A percentile compares a stretch with the other conserved stretches of the same genome.
Conservation (phyloP, 1,139 yeast species). For the Hansenula anomala region DNA sequence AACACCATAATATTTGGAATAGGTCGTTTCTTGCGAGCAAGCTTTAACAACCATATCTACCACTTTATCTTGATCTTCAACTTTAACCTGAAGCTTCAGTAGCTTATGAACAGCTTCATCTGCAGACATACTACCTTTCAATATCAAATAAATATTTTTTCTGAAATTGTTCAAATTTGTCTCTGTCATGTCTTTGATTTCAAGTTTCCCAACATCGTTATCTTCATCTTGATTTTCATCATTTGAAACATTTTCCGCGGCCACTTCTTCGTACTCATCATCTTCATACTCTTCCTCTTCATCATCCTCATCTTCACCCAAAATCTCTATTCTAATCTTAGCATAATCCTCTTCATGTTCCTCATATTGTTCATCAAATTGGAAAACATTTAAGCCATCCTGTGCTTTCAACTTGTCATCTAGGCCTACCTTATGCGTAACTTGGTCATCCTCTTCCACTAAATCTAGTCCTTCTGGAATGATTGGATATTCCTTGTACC, state of each 20-base stretch:
- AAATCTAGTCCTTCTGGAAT: conserved; percentile 47
- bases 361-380: conserved; percentile 48
- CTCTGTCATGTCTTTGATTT: conserved; percentile 66
- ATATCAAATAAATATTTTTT: conserved; percentile 71
- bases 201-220: conserved; percentile 17
- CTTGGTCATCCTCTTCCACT: conserved; percentile 61
- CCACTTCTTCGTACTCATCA: conserved; percentile 10
- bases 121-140: conserved; percentile 90
- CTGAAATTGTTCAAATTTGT: conserved; percentile 58
- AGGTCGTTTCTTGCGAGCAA: conserved; percentile 84
- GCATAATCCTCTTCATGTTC: conserved; percentile 43
- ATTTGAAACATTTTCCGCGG: too few relatives aligned
- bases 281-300: conserved; percentile 16
- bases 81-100: conserved; percentile 41
- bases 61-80: conserved; percentile 38
- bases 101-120: conserved; percentile 93
- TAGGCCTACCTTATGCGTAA: conserved; percentile 55
- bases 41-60: conserved; percentile 78
- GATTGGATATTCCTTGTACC: conserved; percentile 38
- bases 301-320: conserved; percentile 39
- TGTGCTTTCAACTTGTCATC: conserved; percentile 45
- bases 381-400: conserved; percentile 46
- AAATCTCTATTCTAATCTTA: conserved; percentile 34
- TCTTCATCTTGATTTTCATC: conserved; percentile 21
- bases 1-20: conserved; percentile 80